phyloP scores from a whole-genome alignment of 2,329 filamentous ascomycete species.

The Pseudonectria buxi region DNA sequence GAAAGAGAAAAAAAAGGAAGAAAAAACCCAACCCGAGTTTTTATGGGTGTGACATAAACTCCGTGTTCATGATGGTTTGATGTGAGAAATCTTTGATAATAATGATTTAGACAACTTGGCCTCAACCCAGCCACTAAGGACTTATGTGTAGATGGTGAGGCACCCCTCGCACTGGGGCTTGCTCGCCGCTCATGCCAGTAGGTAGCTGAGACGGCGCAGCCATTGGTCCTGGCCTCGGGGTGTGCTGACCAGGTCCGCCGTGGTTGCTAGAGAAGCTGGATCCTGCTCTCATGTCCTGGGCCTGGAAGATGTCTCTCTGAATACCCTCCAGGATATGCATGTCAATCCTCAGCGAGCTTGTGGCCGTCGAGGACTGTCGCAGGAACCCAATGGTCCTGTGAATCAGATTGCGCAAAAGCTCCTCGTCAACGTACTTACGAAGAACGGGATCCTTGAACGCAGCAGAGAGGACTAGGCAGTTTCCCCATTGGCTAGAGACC shows the following conservation, averaged over 20 bases:
- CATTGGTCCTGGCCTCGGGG: conserved; percentile 18
- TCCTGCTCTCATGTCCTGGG: conserved; percentile 21
- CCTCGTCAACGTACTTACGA: conserved; percentile 46
- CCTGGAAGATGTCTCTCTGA: conserved; percentile 38
- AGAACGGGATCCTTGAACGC: conserved; percentile 64
- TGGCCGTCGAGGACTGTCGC: conserved; percentile 59
- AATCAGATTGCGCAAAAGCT: conserved; percentile 55
- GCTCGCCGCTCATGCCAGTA: conserved; percentile 16
- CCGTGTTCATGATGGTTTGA: conserved; percentile 9
- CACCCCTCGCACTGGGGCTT: conserved; percentile 16
- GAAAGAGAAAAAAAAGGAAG: no score
- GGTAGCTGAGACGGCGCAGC: conserved; percentile 17
- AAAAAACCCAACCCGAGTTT: no score
- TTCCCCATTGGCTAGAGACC: conserved; percentile 78
- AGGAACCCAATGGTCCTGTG: conserved; percentile 72
- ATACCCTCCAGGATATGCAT: conserved; percentile 62
- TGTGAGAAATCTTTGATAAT: conserved; percentile 3
- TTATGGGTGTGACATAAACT: background rate
- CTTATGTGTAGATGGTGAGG: conserved; percentile 19
- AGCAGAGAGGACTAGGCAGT: conserved; percentile 83
- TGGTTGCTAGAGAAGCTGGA: conserved; percentile 39
- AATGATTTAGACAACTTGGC: background rate
- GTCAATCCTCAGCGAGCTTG: conserved; percentile 68
- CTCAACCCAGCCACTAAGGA: conserved; percentile 14
- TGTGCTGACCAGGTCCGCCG: conserved; percentile 22